Evolutionary conservation across 108 stramenopile species (phyloP).

Genomic region (Skeletonema tropicum): DNA sequence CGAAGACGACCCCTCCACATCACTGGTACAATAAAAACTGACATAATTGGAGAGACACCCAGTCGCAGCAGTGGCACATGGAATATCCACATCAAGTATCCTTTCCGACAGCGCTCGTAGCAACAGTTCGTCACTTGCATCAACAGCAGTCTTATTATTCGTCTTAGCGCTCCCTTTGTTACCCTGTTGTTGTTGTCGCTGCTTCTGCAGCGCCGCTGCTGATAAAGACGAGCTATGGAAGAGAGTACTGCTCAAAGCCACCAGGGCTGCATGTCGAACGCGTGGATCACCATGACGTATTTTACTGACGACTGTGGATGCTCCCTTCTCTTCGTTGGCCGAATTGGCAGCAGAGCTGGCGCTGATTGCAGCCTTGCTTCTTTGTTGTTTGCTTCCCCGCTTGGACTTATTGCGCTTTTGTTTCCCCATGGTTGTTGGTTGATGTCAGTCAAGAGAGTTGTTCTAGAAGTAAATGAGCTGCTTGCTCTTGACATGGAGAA

Average conservation of each 20-base stretch:
- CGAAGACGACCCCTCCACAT: background rate
- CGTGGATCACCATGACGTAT: slow-evolving; percentile 70
- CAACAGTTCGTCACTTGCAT: slow-evolving; percentile 35
- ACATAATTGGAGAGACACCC: slow-evolving; percentile 73
- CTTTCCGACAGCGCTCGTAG: slow-evolving; percentile 76
- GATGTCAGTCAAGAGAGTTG: no score
- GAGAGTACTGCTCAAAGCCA: slow-evolving; percentile 56
- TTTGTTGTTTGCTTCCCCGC: background rate
- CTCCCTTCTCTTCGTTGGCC: slow-evolving; percentile 4
- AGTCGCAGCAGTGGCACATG: slow-evolving; percentile 68
- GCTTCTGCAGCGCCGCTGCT: background rate
- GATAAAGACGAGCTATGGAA: slow-evolving; percentile 33
- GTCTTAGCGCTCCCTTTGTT: background rate
- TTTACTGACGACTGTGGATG: slow-evolving; percentile 19
- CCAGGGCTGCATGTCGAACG: slow-evolving; percentile 62
- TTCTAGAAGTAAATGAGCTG: no score
- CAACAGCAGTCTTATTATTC: background rate
- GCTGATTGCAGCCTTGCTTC: background rate
- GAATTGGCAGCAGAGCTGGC: background rate
- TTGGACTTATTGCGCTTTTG: slow-evolving; percentile 37
- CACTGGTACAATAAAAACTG: slow-evolving; percentile 14
- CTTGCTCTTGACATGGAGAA: no score
- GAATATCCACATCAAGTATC: slow-evolving; percentile 63
- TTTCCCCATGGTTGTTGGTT: slow-evolving; percentile 37
- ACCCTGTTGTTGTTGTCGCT: background rate